These are phyloP conservation scores for Onygena corvina DNA, from an alignment of 2,329 filamentous ascomycete species.

Conservation along the genomic window DNA sequence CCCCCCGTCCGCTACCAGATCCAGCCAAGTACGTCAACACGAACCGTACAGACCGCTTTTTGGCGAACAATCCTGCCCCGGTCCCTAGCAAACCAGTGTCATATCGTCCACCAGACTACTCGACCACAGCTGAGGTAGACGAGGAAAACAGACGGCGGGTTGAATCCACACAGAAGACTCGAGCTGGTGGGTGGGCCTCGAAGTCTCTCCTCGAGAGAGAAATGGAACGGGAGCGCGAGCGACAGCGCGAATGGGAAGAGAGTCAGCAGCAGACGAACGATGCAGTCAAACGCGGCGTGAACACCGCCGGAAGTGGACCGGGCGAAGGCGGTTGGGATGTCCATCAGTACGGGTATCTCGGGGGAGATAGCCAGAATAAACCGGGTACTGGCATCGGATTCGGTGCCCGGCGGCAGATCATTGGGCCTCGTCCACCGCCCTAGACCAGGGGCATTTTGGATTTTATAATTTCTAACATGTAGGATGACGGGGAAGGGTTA, in stretches of 20 bases:
- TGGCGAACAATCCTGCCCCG: constrained; percentile 44
- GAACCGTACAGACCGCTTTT: constrained; percentile 45
- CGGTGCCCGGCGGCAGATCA: constrained; percentile 48
- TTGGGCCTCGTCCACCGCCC: constrained; percentile 46
- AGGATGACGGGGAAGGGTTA: neutral
- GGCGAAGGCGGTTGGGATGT: constrained; percentile 47
- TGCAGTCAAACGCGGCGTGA: constrained; percentile 34
- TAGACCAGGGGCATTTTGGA: constrained; percentile 14
- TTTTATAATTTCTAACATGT: neutral
- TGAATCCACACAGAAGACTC: constrained; percentile 46
- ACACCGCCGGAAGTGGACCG: constrained; percentile 38
- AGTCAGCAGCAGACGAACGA: constrained; percentile 41
- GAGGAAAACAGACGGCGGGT: constrained; percentile 44
- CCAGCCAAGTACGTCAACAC: constrained; percentile 30
- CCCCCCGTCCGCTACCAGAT: constrained; percentile 38
- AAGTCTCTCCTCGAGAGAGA: constrained; percentile 53
- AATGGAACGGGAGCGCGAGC: constrained; percentile 54
- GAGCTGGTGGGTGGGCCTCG: constrained; percentile 49
- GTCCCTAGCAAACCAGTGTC: constrained; percentile 26
- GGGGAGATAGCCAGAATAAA: constrained; percentile 50
- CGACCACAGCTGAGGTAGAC: constrained; percentile 44
- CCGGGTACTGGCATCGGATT: constrained; percentile 40
- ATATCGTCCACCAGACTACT: constrained; percentile 36
- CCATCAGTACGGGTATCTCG: constrained; percentile 52
- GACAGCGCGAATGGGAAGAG: constrained; percentile 54